Conservation (phyloP, 768 basidiomycete species). For the Hericium coralloides region DNA sequence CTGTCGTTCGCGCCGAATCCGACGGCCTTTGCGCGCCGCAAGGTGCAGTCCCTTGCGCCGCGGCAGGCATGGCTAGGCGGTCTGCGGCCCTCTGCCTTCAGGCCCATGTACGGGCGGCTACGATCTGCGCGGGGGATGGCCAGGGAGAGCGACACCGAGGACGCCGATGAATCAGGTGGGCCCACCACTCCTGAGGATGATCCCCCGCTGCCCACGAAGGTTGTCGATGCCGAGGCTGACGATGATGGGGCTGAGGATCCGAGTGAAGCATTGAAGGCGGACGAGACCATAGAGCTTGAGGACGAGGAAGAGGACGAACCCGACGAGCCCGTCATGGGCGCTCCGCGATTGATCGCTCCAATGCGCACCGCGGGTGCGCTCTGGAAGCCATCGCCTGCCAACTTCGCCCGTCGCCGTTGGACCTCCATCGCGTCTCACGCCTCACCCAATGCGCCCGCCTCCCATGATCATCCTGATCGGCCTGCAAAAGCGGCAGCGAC, state of each 20-base stretch:
- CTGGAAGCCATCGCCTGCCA: constrained; percentile 12
- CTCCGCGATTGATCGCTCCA: background rate
- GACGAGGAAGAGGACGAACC: background rate
- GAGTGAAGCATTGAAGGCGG: constrained; percentile 5
- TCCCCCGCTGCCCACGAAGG: background rate
- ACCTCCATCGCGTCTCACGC: constrained; percentile 2
- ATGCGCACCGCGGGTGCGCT: constrained; percentile 2
- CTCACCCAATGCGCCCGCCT: background rate
- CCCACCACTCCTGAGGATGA: constrained; percentile 9
- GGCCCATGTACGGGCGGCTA: background rate
- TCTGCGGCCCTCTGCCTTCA: background rate
- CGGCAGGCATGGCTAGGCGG: background rate
- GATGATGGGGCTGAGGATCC: constrained; percentile 11
- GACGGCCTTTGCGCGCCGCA: constrained; percentile 23
- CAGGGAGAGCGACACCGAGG: background rate
- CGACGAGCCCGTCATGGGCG: background rate
- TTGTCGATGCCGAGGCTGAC: constrained; percentile 1
- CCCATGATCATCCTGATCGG: background rate
- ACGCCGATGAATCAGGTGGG: background rate
- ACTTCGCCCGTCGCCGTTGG: constrained; percentile 14
- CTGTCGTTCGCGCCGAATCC: constrained; percentile 22
- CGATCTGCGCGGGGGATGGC: too few relatives aligned
- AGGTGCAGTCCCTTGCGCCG: background rate
- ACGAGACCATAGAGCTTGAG: background rate
- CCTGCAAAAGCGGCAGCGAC: background rate